phyloP scores from a whole-genome alignment of 2,329 filamentous ascomycete genomes.

The Reticulascus tulasneorum region DNA sequence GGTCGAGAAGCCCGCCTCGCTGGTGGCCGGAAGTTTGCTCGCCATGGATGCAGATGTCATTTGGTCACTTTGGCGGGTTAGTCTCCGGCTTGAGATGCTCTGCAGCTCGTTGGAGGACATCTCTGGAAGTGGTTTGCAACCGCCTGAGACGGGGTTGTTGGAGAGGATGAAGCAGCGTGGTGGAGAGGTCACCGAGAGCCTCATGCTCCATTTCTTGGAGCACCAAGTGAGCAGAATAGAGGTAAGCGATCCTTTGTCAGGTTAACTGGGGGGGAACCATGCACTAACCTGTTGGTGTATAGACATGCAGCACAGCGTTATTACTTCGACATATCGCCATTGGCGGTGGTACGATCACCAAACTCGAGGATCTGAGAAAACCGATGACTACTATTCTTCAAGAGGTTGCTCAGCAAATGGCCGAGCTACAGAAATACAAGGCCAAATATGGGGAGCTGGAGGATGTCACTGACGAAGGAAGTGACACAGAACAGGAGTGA shows the following conservation, averaged over 20 bases:
- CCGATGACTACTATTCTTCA: conserved; percentile 72
- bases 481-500: conserved; percentile 28
- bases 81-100: conserved; percentile 85
- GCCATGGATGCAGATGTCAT: conserved; percentile 77
- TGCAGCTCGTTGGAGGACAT: conserved; percentile 82
- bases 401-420: conserved; percentile 56
- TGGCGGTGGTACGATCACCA: conserved; percentile 58
- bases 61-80: conserved; percentile 87
- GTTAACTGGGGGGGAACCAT: background rate
- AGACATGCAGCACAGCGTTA: conserved; percentile 81
- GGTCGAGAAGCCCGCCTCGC: conserved; percentile 54
- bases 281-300: conserved; percentile 19
- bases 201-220: conserved; percentile 85
- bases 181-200: conserved; percentile 83
- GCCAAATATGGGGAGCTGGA: conserved; percentile 44
- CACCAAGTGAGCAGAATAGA: conserved; percentile 96
- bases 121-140: conserved; percentile 59
- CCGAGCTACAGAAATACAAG: conserved; percentile 61
- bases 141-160: conserved; percentile 78
- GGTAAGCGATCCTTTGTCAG: conserved; percentile 51
- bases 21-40: conserved; percentile 63
- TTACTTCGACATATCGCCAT: conserved; percentile 73
- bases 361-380: conserved; percentile 68
- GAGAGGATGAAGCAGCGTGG: conserved; percentile 64
- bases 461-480: conserved; percentile 24